Conservation (phyloP, 352 stramenopile species). For the Globisporangium radiosum region DNA sequence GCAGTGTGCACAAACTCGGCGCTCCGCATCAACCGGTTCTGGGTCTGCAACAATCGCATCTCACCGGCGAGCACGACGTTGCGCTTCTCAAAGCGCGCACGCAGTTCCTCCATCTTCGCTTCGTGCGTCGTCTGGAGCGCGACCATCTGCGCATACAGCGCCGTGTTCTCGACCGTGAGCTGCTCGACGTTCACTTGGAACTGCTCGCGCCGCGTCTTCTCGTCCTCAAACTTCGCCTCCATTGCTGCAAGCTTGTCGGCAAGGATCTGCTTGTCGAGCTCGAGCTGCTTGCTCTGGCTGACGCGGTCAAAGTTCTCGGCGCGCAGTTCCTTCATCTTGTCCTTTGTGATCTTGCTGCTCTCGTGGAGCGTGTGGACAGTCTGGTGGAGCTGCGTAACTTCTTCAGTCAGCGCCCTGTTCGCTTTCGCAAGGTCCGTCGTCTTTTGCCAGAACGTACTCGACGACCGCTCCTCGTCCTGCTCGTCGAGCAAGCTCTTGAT, state of each 20-base stretch:
- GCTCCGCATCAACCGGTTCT: conserved; percentile 66
- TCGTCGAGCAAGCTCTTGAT: conserved; percentile 65
- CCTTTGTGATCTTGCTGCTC: conserved; percentile 50
- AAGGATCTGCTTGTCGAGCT: conserved; percentile 68
- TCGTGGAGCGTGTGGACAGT: conserved; percentile 63
- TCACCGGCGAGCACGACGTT: conserved; percentile 62
- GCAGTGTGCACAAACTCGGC: conserved; percentile 18
- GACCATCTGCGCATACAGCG: conserved; percentile 83
- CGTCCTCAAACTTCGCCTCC: conserved; percentile 70
- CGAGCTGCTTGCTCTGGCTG: conserved; percentile 50
- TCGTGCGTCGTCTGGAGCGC: conserved; percentile 75
- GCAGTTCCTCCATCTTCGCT: conserved; percentile 76
- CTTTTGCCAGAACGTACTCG: conserved; percentile 82
- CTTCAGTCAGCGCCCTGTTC: conserved; percentile 68
- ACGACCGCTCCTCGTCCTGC: conserved; percentile 65
- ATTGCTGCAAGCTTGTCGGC: conserved; percentile 58
- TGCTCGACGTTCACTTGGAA: conserved; percentile 86
- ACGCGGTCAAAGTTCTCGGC: conserved; percentile 52
- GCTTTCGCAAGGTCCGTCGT: conserved; percentile 79
- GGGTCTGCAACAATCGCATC: conserved; percentile 69
- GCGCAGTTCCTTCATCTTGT: conserved; percentile 41
- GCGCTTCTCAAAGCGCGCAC: conserved; percentile 61
- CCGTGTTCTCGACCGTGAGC: conserved; percentile 79
- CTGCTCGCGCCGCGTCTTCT: conserved; percentile 74
- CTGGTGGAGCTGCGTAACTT: conserved; percentile 57